Evolutionary conservation across 1,284 basidiomycete genomes (phyloP).

Genomic region (Boletellus deceptivus): DNA sequence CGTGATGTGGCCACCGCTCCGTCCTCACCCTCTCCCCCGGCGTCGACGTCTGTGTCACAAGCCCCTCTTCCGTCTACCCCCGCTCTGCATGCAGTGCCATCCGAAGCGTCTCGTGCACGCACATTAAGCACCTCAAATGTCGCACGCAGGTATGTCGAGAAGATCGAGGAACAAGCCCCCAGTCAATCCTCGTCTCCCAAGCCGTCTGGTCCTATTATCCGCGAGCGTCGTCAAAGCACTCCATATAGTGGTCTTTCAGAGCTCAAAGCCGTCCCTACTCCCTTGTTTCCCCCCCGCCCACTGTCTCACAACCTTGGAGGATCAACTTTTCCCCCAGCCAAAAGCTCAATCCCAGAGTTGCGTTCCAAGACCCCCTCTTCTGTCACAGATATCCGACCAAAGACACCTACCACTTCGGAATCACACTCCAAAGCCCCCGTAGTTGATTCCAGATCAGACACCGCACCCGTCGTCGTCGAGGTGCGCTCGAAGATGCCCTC

Average conservation of each 20-base stretch:
- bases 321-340: constrained; percentile 12
- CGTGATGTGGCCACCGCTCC: constrained; percentile 7
- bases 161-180: constrained; percentile 29
- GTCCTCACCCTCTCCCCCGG: constrained; percentile 24
- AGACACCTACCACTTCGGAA: constrained; percentile 12
- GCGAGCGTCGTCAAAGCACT: constrained; percentile 40
- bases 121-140: constrained; percentile 36
- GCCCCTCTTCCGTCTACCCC: background rate
- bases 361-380: constrained; percentile 22
- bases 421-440: constrained; percentile 16
- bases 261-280: constrained; percentile 40
- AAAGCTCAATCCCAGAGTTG: constrained; percentile 10
- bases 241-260: constrained; percentile 28
- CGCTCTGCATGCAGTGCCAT: constrained; percentile 4
- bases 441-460: constrained; percentile 16
- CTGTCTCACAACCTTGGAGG: constrained; percentile 19
- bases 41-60: constrained; percentile 9
- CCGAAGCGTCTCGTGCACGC: constrained; percentile 28
- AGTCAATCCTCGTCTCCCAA: constrained; percentile 19
- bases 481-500: constrained; percentile 25
- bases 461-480: constrained; percentile 11
- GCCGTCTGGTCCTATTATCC: constrained; percentile 15
- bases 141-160: constrained; percentile 38
- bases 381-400: constrained; percentile 8
- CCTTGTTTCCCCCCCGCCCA: constrained; percentile 29